Evolutionary conservation across 768 basidiomycete species (phyloP).

Genomic region (Pisolithus sp.): DNA sequence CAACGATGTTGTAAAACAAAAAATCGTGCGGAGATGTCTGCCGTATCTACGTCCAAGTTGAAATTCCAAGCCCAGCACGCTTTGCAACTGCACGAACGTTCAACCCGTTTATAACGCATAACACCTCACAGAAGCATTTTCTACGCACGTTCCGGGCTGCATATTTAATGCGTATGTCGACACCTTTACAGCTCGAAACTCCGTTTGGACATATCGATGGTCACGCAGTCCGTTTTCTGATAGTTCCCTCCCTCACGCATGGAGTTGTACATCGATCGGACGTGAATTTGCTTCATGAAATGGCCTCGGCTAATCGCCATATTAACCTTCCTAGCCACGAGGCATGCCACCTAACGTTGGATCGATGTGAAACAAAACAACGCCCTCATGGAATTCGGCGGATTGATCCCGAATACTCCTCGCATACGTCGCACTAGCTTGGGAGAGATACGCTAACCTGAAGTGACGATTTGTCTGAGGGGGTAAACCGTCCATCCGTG

Average conservation of each 20-base stretch:
- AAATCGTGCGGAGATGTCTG: background rate
- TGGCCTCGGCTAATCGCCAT: background rate
- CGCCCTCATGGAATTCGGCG: background rate
- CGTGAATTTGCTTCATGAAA: background rate
- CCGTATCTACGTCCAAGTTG: background rate
- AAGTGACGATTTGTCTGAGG: background rate
- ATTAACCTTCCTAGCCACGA: background rate
- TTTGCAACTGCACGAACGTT: background rate
- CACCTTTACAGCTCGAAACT: background rate
- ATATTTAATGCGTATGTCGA: background rate
- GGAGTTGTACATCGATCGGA: background rate
- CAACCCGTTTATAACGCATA: slow-evolving; percentile 13
- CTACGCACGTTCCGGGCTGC: slow-evolving; percentile 51
- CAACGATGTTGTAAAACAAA: background rate
- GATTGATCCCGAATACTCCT: background rate
- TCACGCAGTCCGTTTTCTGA: background rate
- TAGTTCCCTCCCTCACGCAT: background rate
- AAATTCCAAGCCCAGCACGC: slow-evolving; percentile 32
- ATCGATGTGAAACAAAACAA: background rate
- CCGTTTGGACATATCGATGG: background rate
- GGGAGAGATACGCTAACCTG: background rate
- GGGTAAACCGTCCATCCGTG: background rate
- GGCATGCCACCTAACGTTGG: background rate
- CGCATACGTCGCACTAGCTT: background rate
- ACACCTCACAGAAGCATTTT: slow-evolving; percentile 52